These are phyloP conservation scores for Boletus tomentosulus DNA, from an alignment of 768 basidiomycete species.

Conservation along the genomic window DNA sequence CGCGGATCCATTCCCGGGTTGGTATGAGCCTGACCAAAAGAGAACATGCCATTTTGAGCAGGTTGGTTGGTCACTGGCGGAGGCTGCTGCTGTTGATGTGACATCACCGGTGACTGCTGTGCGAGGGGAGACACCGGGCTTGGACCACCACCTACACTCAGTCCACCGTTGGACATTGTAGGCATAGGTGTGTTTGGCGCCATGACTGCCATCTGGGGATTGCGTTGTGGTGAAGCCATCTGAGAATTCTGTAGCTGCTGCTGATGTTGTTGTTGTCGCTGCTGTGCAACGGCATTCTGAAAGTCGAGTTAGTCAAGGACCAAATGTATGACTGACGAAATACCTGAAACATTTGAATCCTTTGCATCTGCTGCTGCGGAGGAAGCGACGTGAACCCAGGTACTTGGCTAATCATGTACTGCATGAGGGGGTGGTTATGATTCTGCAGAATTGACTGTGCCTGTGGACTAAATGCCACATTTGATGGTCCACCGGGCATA, in stretches of 20 bases:
- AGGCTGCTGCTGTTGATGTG: slow-evolving; percentile 20
- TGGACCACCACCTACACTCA: slow-evolving; percentile 22
- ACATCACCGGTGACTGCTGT: slow-evolving; percentile 28
- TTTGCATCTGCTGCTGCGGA: slow-evolving; percentile 55
- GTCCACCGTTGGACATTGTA: slow-evolving; percentile 22
- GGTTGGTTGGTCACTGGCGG: slow-evolving; percentile 25
- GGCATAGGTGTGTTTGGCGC: slow-evolving; percentile 25
- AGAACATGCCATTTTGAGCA: slow-evolving; percentile 31
- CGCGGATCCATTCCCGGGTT: slow-evolving; percentile 31
- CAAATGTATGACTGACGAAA: slow-evolving; percentile 6
- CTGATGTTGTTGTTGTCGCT: slow-evolving; percentile 30
- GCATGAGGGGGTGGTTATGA: slow-evolving; percentile 54
- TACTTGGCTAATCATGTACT: slow-evolving; percentile 47
- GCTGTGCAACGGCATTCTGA: slow-evolving; percentile 19
- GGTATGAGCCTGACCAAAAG: slow-evolving; percentile 24
- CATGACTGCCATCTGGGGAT: slow-evolving; percentile 30
- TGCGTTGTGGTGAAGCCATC: slow-evolving; percentile 21
- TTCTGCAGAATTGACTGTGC: slow-evolving; percentile 48
- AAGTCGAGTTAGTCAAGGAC: slow-evolving; percentile 6
- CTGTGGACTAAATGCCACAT: slow-evolving; percentile 25
- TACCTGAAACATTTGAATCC: slow-evolving; percentile 52
- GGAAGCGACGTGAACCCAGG: slow-evolving; percentile 54
- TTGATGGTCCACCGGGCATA: slow-evolving; percentile 17
- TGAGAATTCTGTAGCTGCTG: slow-evolving; percentile 30
- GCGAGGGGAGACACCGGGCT: slow-evolving; percentile 29